Evolutionary conservation across 139 green algal genomes (phyloP).

Genomic region (Chlamydomonas schloesseri): DNA sequence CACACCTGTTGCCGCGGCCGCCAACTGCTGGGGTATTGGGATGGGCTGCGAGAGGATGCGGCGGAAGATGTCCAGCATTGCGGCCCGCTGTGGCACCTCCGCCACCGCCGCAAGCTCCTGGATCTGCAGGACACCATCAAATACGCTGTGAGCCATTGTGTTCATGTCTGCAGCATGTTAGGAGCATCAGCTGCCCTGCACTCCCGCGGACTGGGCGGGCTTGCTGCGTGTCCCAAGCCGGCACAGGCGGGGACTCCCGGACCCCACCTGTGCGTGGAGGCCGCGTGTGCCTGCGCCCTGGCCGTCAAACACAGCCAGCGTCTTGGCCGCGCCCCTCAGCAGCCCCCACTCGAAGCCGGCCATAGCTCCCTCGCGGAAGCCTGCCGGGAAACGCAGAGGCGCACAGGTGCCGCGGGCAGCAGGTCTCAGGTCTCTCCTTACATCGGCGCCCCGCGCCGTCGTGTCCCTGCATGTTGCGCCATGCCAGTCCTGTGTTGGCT

Average conservation of each 20-base stretch:
- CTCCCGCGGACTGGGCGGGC: too few species aligned
- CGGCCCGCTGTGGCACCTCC: constrained; percentile 12
- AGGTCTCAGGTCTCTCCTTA: too few species aligned
- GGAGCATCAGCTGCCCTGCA: too few species aligned
- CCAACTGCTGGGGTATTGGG: background rate
- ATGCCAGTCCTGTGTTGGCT: too few species aligned
- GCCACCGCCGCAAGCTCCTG: background rate
- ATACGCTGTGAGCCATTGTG: background rate
- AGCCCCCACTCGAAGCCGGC: constrained; percentile 47
- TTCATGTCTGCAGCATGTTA: too few species aligned
- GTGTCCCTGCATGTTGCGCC: too few species aligned
- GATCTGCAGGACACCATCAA: background rate
- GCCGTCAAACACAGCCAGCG: constrained; percentile 22
- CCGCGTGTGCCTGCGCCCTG: background rate
- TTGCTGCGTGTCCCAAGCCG: too few species aligned
- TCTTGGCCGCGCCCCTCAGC: constrained; percentile 24
- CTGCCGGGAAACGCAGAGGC: too few species aligned
- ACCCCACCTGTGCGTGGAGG: background rate
- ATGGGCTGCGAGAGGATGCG: background rate
- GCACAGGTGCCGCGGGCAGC: too few species aligned
- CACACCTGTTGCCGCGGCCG: background rate
- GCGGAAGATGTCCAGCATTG: constrained; percentile 30
- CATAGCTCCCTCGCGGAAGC: constrained; percentile 41
- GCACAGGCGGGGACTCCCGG: too few species aligned
- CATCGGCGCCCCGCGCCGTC: too few species aligned